A percentile compares a stretch with the other conserved stretches of the same genome.
phyloP scores from a whole-genome alignment of 2,329 filamentous ascomycete species.

The Zymoseptoria pseudotritici region DNA sequence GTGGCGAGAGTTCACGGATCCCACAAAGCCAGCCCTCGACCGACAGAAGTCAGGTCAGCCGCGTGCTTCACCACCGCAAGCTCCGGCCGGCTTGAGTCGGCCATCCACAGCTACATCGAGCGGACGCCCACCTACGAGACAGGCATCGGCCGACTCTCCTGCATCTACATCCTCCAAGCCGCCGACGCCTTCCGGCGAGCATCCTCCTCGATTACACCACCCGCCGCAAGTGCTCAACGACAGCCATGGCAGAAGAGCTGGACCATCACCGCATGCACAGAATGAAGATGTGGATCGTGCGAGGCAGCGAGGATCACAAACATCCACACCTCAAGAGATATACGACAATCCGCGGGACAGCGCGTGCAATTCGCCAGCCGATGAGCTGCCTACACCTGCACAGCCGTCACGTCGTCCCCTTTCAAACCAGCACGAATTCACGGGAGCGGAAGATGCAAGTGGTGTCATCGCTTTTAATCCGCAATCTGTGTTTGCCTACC shows the following conservation, averaged over 20 bases:
- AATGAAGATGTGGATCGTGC: neutral
- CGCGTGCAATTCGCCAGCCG: neutral
- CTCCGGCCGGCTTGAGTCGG: conserved; percentile 5
- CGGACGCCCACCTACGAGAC: conserved; percentile 3
- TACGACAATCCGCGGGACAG: neutral
- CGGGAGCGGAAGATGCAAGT: conserved; percentile 1
- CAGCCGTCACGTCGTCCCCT: neutral
- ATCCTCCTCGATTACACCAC: conserved; percentile 1
- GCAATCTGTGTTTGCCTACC: conserved; percentile 9
- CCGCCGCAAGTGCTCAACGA: neutral
- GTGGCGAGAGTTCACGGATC: conserved; percentile 60
- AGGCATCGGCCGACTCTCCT: conserved; percentile 3
- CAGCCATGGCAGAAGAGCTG: neutral
- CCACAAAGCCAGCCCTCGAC: conserved; percentile 1
- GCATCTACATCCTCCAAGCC: conserved; percentile 13
- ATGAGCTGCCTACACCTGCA: neutral
- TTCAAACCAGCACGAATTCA: neutral
- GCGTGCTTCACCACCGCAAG: neutral
- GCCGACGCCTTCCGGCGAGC: conserved; percentile 11
- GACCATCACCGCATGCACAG: neutral
- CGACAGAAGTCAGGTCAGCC: conserved; percentile 38
- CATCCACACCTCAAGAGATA: neutral
- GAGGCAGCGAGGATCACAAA: neutral
- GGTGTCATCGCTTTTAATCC: conserved; percentile 10
- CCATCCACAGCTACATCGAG: conserved; percentile 14